Evolutionary conservation across 495 filamentous ascomycete genomes (phyloP).

Genomic region (Podospora pseudopauciseta): DNA sequence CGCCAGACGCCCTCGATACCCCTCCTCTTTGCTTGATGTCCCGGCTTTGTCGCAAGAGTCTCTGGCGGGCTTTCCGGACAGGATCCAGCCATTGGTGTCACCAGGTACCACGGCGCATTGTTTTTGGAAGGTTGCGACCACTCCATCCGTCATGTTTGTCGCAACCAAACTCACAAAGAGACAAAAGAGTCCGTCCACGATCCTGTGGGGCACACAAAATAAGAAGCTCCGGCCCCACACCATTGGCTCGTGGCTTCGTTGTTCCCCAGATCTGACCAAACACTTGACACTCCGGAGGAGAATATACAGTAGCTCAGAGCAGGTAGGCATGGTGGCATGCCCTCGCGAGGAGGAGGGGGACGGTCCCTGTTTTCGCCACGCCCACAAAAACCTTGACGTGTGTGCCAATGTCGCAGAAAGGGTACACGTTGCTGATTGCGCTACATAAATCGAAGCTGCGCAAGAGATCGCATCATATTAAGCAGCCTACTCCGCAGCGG

Average conservation of each 20-base stretch:
- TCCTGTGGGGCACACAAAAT: not conserved
- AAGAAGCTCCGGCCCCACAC: not conserved
- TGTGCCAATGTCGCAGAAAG: not conserved
- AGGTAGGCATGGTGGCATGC: not conserved
- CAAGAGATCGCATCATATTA: constrained; percentile 12
- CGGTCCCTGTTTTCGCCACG: not conserved
- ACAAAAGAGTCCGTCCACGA: not conserved
- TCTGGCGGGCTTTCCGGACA: not conserved
- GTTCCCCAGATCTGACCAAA: not conserved
- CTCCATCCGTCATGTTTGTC: not conserved
- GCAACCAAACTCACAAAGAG: not conserved
- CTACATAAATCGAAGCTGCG: constrained; percentile 5
- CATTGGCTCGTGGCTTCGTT: not conserved
- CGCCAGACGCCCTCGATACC: constrained; percentile 11
- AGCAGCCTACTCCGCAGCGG: constrained; percentile 25
- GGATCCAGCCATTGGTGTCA: not conserved
- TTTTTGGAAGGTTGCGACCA: not conserved
- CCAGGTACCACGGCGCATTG: not conserved
- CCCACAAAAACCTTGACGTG: not conserved
- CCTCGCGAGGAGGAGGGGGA: not conserved
- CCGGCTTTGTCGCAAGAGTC: constrained; percentile 15
- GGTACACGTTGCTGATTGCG: not conserved
- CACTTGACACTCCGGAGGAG: not conserved
- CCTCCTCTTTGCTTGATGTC: constrained; percentile 3
- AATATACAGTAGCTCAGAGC: too few species aligned